Evolutionary conservation across 768 basidiomycete species (phyloP), one percentile per base, ranked within the genome.

Genomic region (Phlebiopsis gigantea): DNA sequence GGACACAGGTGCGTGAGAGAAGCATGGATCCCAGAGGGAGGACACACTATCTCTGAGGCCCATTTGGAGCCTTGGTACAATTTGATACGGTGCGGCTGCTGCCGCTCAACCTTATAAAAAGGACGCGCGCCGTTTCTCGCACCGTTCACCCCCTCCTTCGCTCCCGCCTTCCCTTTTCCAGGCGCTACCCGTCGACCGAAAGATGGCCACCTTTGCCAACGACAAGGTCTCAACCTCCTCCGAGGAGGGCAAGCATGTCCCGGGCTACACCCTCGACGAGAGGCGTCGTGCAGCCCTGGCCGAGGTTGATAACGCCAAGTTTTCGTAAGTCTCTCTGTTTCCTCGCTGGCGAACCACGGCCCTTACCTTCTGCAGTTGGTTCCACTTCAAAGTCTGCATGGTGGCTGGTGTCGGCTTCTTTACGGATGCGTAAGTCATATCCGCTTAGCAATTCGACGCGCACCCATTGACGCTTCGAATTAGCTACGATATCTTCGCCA

Each of bases 261-360:
- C 30, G n/a, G 43, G 41, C 28, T 57, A 43, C 53, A 58, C 28
- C 41, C 61, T 71, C 41, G 66, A 66, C 65, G 72, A 75, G 47
- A 66, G 68, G n/a, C 68, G 79, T 22, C 68, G 74, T 7, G 77
- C 75, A 3, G 75, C 79, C 22, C 72, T 81, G 9, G 70, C 73
- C 14, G 79, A 81, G 61, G 67, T 81, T 54, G 79, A 80, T 69
- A 75, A 78, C 60, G 79, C 79, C 48, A 68, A 68, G 31, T 80
- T 79, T 68, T 70, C 68, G 71, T 73, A 48, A 24, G 71, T 68
- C 4, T 31, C 39, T 26, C 50, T 14, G 31, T 34, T 14, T 34
- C 14, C 31, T 34, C 7, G 31, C 6, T 29, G 8, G 46, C 41
- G 17, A n/a, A n/a, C n/a, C n/a, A n/a, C n/a, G n/a, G n/a, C n/a